Evolutionary conservation across 495 filamentous ascomycete species (phyloP).

Genomic region (Penicillium malachiteum): DNA sequence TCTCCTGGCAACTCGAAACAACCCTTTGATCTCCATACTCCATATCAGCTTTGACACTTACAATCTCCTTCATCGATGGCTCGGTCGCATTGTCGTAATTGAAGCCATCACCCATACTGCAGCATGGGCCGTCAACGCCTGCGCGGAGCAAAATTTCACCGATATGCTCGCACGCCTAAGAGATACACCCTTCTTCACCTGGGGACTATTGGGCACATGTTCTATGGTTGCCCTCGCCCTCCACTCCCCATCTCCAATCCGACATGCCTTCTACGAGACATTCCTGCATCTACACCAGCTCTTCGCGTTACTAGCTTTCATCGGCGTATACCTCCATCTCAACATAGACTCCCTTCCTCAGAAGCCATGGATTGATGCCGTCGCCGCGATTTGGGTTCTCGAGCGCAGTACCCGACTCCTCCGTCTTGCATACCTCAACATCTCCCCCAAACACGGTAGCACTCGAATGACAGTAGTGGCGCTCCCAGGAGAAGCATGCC

Average conservation of each 20-base stretch:
- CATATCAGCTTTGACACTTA: slow-evolving; percentile 94
- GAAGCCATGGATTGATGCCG: slow-evolving; percentile 57
- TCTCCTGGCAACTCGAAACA: slow-evolving; percentile 87
- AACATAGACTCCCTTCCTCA: slow-evolving; percentile 59
- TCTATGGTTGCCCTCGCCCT: slow-evolving; percentile 63
- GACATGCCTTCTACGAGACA: slow-evolving; percentile 88
- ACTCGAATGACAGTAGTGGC: slow-evolving; percentile 49
- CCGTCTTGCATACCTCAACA: slow-evolving; percentile 61
- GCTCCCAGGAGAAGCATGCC: slow-evolving; percentile 54
- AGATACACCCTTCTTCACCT: slow-evolving; percentile 60
- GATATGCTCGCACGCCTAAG: slow-evolving; percentile 58
- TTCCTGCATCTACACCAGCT: slow-evolving; percentile 80
- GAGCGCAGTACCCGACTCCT: slow-evolving; percentile 59
- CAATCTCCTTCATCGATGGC: slow-evolving; percentile 93
- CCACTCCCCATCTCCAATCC: slow-evolving; percentile 72
- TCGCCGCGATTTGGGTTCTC: slow-evolving; percentile 62
- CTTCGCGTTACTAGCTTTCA: slow-evolving; percentile 59
- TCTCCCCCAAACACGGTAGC: slow-evolving; percentile 34
- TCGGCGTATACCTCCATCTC: slow-evolving; percentile 70
- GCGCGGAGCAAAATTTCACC: slow-evolving; percentile 42
- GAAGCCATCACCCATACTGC: slow-evolving; percentile 74
- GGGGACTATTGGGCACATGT: slow-evolving; percentile 49
- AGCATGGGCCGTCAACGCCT: slow-evolving; percentile 62
- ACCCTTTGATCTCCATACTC: slow-evolving; percentile 79
- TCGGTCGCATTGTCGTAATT: slow-evolving; percentile 80